A percentile compares a stretch with the other conserved stretches of the same genome.
Evolutionary conservation across 169 alveolate species (phyloP).

Genomic region (Prorocentrum cordatum): DNA sequence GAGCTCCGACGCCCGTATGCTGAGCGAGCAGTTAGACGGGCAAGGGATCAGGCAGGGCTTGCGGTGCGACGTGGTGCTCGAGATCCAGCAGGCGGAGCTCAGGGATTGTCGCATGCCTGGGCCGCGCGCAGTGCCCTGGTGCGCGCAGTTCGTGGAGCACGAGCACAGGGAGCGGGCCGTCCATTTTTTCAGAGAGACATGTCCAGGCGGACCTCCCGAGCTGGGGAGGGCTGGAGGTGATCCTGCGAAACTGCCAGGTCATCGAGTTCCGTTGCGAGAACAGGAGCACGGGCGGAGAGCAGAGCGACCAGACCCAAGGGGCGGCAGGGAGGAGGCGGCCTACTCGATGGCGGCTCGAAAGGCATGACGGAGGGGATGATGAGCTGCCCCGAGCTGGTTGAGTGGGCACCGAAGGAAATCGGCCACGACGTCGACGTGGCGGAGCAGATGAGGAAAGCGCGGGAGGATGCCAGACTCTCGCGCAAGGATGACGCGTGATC

Average conservation of each 20-base stretch:
- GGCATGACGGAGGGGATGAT: too few species aligned
- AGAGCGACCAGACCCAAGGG: too few species aligned
- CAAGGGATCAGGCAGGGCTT: background rate
- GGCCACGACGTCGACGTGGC: too few species aligned
- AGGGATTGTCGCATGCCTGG: constrained; percentile 37
- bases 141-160: constrained; percentile 11
- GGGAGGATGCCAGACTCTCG: too few species aligned
- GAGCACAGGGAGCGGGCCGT: background rate
- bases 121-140: constrained; percentile 17
- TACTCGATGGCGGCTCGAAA: too few species aligned
- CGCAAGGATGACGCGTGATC: too few species aligned
- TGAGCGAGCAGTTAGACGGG: background rate
- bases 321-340: too few species aligned
- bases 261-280: constrained; percentile 16
- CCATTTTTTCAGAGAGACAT: background rate
- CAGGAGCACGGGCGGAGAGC: too few species aligned
- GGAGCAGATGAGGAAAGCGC: too few species aligned
- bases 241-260: background rate
- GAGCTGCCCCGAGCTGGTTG: too few species aligned
- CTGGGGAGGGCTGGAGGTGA: background rate
- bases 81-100: background rate
- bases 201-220: background rate
- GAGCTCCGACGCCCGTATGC: constrained; percentile 9
- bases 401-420: too few species aligned
- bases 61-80: constrained; percentile 8